phyloP scores from a whole-genome alignment of 768 basidiomycete species.

The Lactarius trivialis region DNA sequence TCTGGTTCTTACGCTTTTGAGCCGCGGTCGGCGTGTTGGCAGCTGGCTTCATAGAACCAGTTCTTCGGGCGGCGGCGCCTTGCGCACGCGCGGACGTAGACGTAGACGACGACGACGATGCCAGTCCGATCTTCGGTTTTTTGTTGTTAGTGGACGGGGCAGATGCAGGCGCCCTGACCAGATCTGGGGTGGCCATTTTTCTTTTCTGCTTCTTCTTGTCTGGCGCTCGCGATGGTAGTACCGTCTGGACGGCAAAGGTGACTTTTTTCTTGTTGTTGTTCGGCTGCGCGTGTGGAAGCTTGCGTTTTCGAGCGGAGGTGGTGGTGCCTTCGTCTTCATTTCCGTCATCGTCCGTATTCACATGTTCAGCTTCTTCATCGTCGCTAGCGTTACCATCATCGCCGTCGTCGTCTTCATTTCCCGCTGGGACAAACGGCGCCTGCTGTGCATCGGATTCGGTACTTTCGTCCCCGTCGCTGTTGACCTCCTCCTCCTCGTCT shows the following conservation, averaged over 20 bases:
- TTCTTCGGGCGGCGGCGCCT: background rate
- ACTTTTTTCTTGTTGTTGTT: slow-evolving; percentile 30
- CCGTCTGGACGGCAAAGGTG: slow-evolving; percentile 25
- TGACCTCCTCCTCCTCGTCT: slow-evolving; percentile 30
- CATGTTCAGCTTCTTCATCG: slow-evolving; percentile 31
- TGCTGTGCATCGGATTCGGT: background rate
- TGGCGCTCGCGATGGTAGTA: background rate
- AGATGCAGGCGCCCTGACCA: background rate
- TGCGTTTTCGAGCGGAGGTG: slow-evolving; percentile 29
- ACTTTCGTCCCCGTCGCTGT: slow-evolving; percentile 20
- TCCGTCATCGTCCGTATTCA: slow-evolving; percentile 5
- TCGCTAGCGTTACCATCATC: slow-evolving; percentile 36
- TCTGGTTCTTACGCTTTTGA: slow-evolving; percentile 26
- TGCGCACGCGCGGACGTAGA: too few species aligned
- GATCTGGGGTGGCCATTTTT: background rate
- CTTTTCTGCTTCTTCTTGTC: background rate
- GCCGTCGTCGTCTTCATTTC: slow-evolving; percentile 34
- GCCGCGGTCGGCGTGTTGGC: slow-evolving; percentile 33
- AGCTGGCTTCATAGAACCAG: slow-evolving; percentile 28
- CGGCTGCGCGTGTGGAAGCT: slow-evolving; percentile 26
- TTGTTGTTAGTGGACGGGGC: background rate
- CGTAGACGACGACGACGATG: background rate
- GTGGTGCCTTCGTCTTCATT: background rate
- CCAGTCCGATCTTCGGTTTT: background rate
- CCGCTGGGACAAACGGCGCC: background rate